Base-by-base conservation (phyloP, 768 basidiomycete species). In the Auriscalpium microsporum region DNA sequence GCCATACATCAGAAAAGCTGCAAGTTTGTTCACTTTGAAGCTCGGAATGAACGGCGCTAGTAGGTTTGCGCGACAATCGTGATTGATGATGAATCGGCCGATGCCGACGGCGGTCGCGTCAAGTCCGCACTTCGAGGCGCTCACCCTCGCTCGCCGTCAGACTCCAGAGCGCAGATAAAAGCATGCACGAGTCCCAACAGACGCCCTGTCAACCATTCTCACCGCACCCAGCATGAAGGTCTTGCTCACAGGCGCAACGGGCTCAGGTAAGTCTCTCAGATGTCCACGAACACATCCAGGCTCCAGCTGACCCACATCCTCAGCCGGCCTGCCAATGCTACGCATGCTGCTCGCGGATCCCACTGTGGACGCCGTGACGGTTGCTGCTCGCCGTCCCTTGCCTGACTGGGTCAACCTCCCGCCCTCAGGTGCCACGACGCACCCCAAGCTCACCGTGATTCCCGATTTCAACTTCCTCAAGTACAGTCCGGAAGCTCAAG, bases 331-430 rank as follows among this genome's bases (percentile, higher is more conserved):
- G 3, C 58, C 58, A 13, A 50, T 56, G 19, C 52, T 63, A 4
- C 63, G 62, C 38, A 53, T 53, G 48, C 64, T 57, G 38, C 58
- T 65, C 9, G 49, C 57, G 8, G 57, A 62, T 36, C 52, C 56
- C 10, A 23, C 50, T 8, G 49, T 66, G 21, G 62, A 53, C 21
- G 57, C 55, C 0, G 56, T 67, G 28, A 64, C 66, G 4, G 56
- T 63, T 37, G 59, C 66, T 17, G 58, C 64, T 4, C 62, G 66
- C 45, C 63, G 65, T 40, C 57, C 62, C 17, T 53, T 63, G 16
- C 63, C 63, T 4, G 17, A 62, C 17, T 60, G 58, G 58, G 45
- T 60, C 19, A 50, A 53, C 13, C 58, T 62, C 4, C 58, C 60
- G 4, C n/a, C 52, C 10, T 33, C 56, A 5, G 19, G 10, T 2